Conservation (phyloP, 2,329 filamentous ascomycete genomes). For the Xylariaceae sp. region DNA sequence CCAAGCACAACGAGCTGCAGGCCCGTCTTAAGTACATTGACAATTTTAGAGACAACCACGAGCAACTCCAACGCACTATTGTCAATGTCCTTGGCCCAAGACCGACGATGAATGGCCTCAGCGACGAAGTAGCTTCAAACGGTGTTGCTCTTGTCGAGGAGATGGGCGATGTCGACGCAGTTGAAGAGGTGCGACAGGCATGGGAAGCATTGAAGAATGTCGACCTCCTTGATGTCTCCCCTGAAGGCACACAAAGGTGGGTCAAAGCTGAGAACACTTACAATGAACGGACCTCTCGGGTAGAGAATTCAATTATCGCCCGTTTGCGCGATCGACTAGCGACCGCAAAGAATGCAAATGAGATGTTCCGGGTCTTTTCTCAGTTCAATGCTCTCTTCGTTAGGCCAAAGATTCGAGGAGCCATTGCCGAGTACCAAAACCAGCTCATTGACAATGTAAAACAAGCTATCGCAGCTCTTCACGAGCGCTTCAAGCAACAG, state of each 20-base stretch:
- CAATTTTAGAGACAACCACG: constrained; percentile 94
- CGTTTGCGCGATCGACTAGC: constrained; percentile 85
- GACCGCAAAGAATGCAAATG: constrained; percentile 93
- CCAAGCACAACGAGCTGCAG: constrained; percentile 83
- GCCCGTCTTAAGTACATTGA: constrained; percentile 87
- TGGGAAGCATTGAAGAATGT: constrained; percentile 94
- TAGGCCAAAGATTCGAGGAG: constrained; percentile 95
- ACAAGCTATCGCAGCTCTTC: constrained; percentile 84
- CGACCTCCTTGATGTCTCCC: constrained; percentile 86
- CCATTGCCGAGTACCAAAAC: constrained; percentile 96
- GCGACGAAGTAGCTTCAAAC: constrained; percentile 48
- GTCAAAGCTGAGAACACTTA: constrained; percentile 92
- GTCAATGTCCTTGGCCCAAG: constrained; percentile 89
- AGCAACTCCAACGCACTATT: constrained; percentile 94
- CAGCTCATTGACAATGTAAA: constrained; percentile 98
- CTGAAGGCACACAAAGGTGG: constrained; percentile 86
- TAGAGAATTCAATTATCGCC: constrained; percentile 98
- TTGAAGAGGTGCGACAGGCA: constrained; percentile 91
- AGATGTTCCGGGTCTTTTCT: constrained; percentile 99
- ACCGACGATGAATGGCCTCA: constrained; percentile 49
- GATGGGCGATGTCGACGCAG: constrained; percentile 93
- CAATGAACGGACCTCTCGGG: constrained; percentile 92
- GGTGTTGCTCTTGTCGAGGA: constrained; percentile 77
- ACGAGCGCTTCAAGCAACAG: constrained; percentile 97
- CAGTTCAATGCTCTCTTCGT: constrained; percentile 99